Evolutionary conservation across 306 rosid genomes (phyloP).

Genomic region (Purshia tridentata): DNA sequence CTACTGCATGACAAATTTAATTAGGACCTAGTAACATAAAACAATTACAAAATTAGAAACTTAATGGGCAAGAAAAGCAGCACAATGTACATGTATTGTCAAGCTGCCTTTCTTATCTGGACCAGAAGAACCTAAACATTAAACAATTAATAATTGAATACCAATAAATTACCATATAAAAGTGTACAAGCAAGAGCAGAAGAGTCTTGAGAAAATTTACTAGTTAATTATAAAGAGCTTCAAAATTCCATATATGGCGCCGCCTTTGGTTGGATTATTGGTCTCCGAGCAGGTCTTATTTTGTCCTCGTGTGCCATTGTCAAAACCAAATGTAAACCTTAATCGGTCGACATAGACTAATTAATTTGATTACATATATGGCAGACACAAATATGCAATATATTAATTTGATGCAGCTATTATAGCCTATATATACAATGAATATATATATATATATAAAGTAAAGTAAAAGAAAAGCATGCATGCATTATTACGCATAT

Average conservation of each 20-base stretch:
- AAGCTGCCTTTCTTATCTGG: slow-evolving; percentile 12
- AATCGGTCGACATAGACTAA: not conserved
- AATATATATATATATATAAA: too few species aligned
- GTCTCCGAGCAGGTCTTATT: not conserved
- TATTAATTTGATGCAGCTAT: not conserved
- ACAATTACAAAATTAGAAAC: not conserved
- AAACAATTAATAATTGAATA: too few species aligned
- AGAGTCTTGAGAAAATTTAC: not conserved
- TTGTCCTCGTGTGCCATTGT: not conserved
- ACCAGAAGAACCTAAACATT: not conserved
- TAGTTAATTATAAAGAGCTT: not conserved
- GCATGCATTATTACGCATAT: too few species aligned
- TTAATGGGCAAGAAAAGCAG: slow-evolving; percentile 5
- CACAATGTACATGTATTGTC: slow-evolving; percentile 1
- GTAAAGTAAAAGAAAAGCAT: not conserved
- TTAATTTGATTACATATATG: not conserved
- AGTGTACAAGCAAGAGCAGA: not conserved
- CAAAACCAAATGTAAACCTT: not conserved
- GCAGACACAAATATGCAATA: not conserved
- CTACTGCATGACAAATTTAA: too few species aligned
- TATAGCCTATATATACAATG: too few species aligned
- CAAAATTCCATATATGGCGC: not conserved
- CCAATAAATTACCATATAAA: not conserved
- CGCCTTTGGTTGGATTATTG: not conserved
- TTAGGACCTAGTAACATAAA: not conserved